Percentiles rank a stretch among this genome's conserved stretches.
Conservation (phyloP, 2,329 filamentous ascomycete species). For the Aspergillus sergii region DNA sequence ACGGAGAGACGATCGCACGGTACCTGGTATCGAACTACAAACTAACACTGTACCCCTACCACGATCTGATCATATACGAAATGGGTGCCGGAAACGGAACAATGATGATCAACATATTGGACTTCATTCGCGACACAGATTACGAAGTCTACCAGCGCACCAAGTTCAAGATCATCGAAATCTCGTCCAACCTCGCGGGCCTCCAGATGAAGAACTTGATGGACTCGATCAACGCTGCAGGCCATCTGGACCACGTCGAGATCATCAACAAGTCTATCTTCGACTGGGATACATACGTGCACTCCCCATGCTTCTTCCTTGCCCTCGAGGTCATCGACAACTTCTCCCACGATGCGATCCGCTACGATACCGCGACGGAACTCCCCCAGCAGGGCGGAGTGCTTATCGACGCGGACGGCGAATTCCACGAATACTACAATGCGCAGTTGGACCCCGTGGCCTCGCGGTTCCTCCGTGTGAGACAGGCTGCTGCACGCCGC, state of each 20-base stretch:
- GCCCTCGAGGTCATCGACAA: slow-evolving; percentile 99
- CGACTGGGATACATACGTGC: slow-evolving; percentile 86
- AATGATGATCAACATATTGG: slow-evolving; percentile 95
- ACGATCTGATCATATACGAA: slow-evolving; percentile 97
- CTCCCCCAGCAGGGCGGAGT: slow-evolving; percentile 85
- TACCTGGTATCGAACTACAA: slow-evolving; percentile 97
- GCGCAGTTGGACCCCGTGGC: slow-evolving; percentile 79
- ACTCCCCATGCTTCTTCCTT: slow-evolving; percentile 93
- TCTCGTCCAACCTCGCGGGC: slow-evolving; percentile 76
- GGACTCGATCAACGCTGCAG: slow-evolving; percentile 66
- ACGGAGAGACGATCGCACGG: slow-evolving; percentile 94
- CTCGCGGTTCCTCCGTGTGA: slow-evolving; percentile 78
- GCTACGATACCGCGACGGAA: slow-evolving; percentile 82
- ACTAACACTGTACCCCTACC: slow-evolving; percentile 88
- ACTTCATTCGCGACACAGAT: slow-evolving; percentile 88
- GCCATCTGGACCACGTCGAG: slow-evolving; percentile 83
- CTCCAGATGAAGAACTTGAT: slow-evolving; percentile 74
- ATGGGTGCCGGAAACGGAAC: slow-evolving; percentile 98
- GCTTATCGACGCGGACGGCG: slow-evolving; percentile 78
- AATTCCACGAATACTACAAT: slow-evolving; percentile 94
- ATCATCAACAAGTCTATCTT: slow-evolving; percentile 96
- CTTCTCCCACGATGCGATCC: slow-evolving; percentile 91
- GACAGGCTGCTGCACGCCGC: slow-evolving; percentile 67
- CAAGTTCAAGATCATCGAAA: slow-evolving; percentile 94
- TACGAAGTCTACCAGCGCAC: slow-evolving; percentile 93